phyloP scores from a whole-genome alignment of 768 basidiomycete genomes.

The Podaxis sp. region DNA sequence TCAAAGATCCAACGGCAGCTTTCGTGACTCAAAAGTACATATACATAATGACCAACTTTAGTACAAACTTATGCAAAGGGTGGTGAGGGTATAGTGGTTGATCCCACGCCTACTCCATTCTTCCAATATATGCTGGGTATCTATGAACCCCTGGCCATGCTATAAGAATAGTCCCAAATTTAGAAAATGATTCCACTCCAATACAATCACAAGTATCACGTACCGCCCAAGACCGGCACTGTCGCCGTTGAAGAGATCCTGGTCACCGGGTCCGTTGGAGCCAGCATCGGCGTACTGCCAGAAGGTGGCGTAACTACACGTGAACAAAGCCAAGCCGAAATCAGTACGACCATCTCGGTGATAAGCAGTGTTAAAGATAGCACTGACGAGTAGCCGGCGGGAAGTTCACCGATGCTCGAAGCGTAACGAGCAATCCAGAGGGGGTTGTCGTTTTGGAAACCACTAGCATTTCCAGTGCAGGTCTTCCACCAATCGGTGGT shows the following conservation, averaged over 20 bases:
- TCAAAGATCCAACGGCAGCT: neutral
- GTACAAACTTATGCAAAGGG: neutral
- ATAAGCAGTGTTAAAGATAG: neutral
- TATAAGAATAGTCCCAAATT: neutral
- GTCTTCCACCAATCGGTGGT: conserved; percentile 68
- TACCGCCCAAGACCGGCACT: conserved; percentile 12
- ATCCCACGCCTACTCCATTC: neutral
- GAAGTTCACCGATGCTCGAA: conserved; percentile 50
- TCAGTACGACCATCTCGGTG: neutral
- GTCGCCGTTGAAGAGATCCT: conserved; percentile 56
- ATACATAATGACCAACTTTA: neutral
- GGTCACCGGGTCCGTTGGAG: conserved; percentile 50
- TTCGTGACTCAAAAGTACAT: neutral
- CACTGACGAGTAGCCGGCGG: conserved; percentile 55
- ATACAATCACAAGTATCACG: neutral
- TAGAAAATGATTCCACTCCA: neutral
- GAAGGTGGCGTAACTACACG: conserved; percentile 37
- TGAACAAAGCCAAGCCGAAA: conserved; percentile 28
- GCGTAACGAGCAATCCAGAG: conserved; percentile 61
- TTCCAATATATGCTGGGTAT: neutral
- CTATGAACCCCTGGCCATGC: conserved; percentile 8
- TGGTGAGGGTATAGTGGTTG: neutral
- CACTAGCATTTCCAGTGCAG: conserved; percentile 60
- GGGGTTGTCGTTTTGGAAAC: conserved; percentile 51
- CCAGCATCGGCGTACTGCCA: conserved; percentile 50